Conservation (phyloP, 1,284 basidiomycete species). For the Cronartium quercuum region DNA sequence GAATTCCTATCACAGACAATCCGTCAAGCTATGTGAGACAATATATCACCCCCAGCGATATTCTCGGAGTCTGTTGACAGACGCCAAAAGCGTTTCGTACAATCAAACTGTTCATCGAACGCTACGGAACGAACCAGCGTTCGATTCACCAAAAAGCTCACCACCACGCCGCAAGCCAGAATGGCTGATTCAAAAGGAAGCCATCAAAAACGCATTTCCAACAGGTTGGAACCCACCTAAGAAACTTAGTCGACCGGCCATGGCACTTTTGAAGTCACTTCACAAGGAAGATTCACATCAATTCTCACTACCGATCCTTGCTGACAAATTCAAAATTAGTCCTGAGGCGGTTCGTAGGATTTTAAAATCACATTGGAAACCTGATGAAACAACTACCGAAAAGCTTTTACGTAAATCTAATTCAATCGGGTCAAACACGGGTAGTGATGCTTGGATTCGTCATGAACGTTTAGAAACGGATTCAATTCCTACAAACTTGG, state of each 20-base stretch:
- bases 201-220: constrained; percentile 62
- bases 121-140: too few species aligned
- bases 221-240: constrained; percentile 76
- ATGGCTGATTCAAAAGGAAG: constrained; percentile 54
- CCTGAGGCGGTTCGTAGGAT: constrained; percentile 80
- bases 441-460: constrained; percentile 24
- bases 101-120: too few species aligned
- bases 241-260: constrained; percentile 80
- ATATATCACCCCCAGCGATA: too few species aligned
- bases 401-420: neutral
- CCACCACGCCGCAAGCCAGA: constrained; percentile 13
- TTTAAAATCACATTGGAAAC: constrained; percentile 71
- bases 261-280: constrained; percentile 72
- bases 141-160: too few species aligned
- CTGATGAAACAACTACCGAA: constrained; percentile 48
- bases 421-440: neutral
- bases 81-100: too few species aligned
- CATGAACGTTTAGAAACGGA: constrained; percentile 32
- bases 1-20: too few species aligned
- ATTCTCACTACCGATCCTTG: constrained; percentile 66
- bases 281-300: constrained; percentile 63
- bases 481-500: constrained; percentile 22
- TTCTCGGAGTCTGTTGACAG: too few species aligned
- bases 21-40: too few species aligned
- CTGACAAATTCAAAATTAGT: constrained; percentile 72